These are phyloP conservation scores for Remersonia thermophila DNA, from an alignment of 2,329 filamentous ascomycete species.

Conservation along the genomic window DNA sequence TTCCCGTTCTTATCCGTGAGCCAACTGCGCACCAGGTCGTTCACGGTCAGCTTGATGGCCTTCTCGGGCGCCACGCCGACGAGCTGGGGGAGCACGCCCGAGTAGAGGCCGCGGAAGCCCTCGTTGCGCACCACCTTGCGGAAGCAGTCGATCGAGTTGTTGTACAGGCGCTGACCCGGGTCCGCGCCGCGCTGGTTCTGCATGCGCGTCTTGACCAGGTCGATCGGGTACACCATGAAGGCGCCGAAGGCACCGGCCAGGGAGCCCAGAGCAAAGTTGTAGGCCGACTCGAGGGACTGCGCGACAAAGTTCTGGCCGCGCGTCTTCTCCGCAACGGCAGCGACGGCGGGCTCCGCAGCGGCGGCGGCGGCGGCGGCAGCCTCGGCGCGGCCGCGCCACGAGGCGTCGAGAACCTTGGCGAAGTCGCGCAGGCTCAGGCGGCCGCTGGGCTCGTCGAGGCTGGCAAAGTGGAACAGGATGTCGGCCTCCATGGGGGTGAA, in stretches of 20 bases:
- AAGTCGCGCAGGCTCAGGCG: conserved; percentile 75
- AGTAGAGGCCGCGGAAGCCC: conserved; percentile 80
- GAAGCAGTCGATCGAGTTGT: conserved; percentile 93
- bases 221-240: conserved; percentile 99
- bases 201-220: conserved; percentile 95
- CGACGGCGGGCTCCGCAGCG: conserved; percentile 33
- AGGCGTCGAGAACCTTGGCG: conserved; percentile 85
- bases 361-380: conserved; percentile 31
- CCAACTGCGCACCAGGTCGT: conserved; percentile 72
- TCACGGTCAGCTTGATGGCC: conserved; percentile 97
- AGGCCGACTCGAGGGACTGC: conserved; percentile 60
- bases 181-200: conserved; percentile 84
- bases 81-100: conserved; percentile 85
- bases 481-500: conserved; percentile 99
- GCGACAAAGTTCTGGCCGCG: conserved; percentile 46
- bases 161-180: conserved; percentile 82
- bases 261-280: conserved; percentile 84
- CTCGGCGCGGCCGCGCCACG: conserved; percentile 61
- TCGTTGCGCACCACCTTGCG: conserved; percentile 89
- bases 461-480: conserved; percentile 96
- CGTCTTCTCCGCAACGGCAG: conserved; percentile 32
- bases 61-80: conserved; percentile 98
- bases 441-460: conserved; percentile 79
- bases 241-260: conserved; percentile 92
- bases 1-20: conserved; percentile 63